Conservation (phyloP, 441 rosid genomes). For the Brassica balearica region DNA sequence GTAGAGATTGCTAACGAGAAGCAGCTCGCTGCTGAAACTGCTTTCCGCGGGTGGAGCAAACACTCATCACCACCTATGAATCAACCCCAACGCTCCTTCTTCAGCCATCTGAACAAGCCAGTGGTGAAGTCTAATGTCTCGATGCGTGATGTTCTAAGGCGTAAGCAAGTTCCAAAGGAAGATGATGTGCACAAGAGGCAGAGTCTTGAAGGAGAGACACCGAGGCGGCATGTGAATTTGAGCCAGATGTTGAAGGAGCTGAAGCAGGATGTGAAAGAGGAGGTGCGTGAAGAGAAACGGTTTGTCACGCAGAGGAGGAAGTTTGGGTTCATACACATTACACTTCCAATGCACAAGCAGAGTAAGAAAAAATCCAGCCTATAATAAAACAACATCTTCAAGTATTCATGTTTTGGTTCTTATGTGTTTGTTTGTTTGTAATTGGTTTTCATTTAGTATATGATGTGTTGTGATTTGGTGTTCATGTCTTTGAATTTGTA, state of each 20-base stretch:
- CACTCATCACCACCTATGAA: slow-evolving; percentile 46
- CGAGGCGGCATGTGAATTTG: slow-evolving; percentile 59
- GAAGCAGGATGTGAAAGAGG: slow-evolving; percentile 67
- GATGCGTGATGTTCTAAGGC: slow-evolving; percentile 84
- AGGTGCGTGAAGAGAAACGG: slow-evolving; percentile 55
- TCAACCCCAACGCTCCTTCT: slow-evolving; percentile 51
- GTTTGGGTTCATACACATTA: slow-evolving; percentile 92
- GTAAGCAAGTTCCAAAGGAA: slow-evolving; percentile 66
- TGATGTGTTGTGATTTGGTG: not conserved
- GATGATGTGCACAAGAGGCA: slow-evolving; percentile 32
- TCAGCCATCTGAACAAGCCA: slow-evolving; percentile 51
- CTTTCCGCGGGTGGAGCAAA: slow-evolving; percentile 69
- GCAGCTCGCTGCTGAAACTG: slow-evolving; percentile 80
- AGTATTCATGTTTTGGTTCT: not conserved
- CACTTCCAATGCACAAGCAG: slow-evolving; percentile 78
- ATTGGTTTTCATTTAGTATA: slow-evolving; percentile 1
- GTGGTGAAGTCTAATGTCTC: slow-evolving; percentile 73
- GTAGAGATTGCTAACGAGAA: slow-evolving; percentile 73
- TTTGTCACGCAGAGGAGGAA: slow-evolving; percentile 70
- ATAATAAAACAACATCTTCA: slow-evolving; percentile 38
- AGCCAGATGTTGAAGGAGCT: slow-evolving; percentile 88
- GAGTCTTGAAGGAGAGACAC: slow-evolving; percentile 53
- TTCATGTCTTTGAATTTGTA: not conserved
- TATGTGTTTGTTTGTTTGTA: slow-evolving; percentile 9
- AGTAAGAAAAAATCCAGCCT: slow-evolving; percentile 68